Percentiles rank a stretch among this genome's conserved stretches.
phyloP scores from a whole-genome alignment of 257 asterid genomes.

The Anisodus tanguticus region DNA sequence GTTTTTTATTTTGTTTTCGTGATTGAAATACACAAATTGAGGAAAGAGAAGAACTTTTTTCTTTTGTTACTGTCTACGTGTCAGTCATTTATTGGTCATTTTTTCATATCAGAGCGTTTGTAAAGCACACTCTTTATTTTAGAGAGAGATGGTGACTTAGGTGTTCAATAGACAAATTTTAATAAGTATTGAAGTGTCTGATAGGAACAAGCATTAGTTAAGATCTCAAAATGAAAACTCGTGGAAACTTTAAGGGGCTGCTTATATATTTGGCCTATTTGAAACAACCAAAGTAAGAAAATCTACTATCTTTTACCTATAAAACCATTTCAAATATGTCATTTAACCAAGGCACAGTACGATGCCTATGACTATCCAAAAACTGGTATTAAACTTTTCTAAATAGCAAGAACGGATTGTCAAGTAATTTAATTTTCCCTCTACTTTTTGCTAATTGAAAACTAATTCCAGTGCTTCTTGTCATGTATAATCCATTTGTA shows the following conservation, averaged over 20 bases:
- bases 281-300: not conserved
- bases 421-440: not conserved
- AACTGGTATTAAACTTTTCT: not conserved
- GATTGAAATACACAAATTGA: not conserved
- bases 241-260: not conserved
- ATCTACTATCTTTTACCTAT: not conserved
- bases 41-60: conserved; percentile 1
- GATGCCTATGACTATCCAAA: not conserved
- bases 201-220: not conserved
- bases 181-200: not conserved
- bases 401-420: not conserved
- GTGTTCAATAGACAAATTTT: not conserved
- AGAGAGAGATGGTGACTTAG: not conserved
- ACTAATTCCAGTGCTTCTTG: not conserved
- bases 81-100: not conserved
- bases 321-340: not conserved
- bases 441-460: not conserved
- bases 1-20: not conserved
- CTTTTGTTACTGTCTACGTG: not conserved
- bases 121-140: not conserved
- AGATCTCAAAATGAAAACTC: not conserved
- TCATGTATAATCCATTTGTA: not conserved
- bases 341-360: not conserved
- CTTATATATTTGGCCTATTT: not conserved
- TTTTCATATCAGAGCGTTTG: not conserved